Conservation (phyloP, 2,329 filamentous ascomycete species). For the Phyllosticta capitalensis region DNA sequence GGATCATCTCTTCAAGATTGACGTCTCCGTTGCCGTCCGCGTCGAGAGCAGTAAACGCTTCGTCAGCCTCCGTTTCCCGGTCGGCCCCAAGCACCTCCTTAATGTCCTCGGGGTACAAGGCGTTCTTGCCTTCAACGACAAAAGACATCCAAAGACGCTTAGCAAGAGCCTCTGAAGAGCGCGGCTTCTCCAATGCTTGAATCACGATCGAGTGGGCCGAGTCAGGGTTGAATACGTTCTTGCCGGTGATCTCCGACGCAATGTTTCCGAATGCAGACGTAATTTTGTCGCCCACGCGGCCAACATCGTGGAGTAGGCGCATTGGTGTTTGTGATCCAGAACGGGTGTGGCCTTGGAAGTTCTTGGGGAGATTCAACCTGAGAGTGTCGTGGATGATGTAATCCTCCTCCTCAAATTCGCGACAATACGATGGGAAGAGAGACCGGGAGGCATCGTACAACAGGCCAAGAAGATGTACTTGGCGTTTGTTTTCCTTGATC, state of each 20-base stretch:
- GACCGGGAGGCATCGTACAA: slow-evolving; percentile 84
- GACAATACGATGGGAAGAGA: slow-evolving; percentile 86
- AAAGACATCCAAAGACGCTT: slow-evolving; percentile 97
- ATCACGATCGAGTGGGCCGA: slow-evolving; percentile 83
- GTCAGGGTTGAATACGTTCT: slow-evolving; percentile 88
- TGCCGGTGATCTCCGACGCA: slow-evolving; percentile 89
- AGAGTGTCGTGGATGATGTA: slow-evolving; percentile 72
- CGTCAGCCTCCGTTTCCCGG: slow-evolving; percentile 69
- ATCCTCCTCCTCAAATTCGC: slow-evolving; percentile 85
- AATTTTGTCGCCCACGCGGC: slow-evolving; percentile 82
- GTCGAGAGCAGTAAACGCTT: slow-evolving; percentile 74
- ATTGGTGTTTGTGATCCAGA: slow-evolving; percentile 66
- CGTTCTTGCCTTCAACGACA: slow-evolving; percentile 78
- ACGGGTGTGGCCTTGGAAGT: slow-evolving; percentile 38
- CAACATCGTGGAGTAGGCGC: slow-evolving; percentile 59
- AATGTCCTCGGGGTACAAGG: slow-evolving; percentile 71
- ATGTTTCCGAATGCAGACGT: slow-evolving; percentile 89
- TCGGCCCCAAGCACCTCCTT: slow-evolving; percentile 73
- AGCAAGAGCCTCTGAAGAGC: slow-evolving; percentile 84
- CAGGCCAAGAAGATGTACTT: slow-evolving; percentile 69
- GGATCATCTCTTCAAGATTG: slow-evolving; percentile 87
- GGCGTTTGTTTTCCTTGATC: slow-evolving; percentile 85
- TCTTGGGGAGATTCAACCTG: slow-evolving; percentile 53
- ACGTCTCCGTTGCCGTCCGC: slow-evolving; percentile 88
- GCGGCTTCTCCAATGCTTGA: slow-evolving; percentile 75